Evolutionary conservation across 225 moss, liverwort and hornwort species (phyloP).

Genomic region (Pseudisothecium myosuroides): DNA sequence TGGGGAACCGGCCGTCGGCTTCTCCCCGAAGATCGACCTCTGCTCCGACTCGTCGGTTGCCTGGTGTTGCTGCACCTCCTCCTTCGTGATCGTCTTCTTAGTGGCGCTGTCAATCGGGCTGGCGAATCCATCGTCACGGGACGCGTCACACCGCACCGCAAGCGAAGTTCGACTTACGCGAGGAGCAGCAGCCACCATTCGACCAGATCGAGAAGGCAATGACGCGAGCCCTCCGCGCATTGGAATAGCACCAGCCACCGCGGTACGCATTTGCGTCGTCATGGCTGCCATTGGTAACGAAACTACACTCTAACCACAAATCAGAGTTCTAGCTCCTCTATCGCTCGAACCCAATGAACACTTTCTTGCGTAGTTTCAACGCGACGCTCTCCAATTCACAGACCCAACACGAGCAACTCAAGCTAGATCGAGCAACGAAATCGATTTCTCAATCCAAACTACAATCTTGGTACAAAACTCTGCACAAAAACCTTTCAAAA

Average conservation of each 20-base stretch:
- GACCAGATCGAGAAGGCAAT: not conserved
- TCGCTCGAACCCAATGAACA: too few species aligned
- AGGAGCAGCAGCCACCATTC: not conserved
- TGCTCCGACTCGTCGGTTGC: constrained; percentile 35
- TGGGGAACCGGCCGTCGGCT: not conserved
- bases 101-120: constrained; percentile 22
- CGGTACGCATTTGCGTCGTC: constrained; percentile 1
- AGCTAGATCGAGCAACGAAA: too few species aligned
- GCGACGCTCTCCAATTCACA: not conserved
- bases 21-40: constrained; percentile 38
- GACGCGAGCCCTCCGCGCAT: not conserved
- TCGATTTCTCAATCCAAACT: not conserved
- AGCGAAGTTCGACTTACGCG: not conserved
- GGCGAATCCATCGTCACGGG: not conserved
- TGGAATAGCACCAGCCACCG: not conserved
- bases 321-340: not conserved
- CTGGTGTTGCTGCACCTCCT: constrained; percentile 24
- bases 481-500: not conserved
- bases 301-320: not conserved
- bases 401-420: too few species aligned
- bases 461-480: not conserved
- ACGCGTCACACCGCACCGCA: constrained; percentile 25
- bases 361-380: not conserved
- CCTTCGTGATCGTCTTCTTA: constrained; percentile 29
- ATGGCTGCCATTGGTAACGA: constrained; percentile 4